Evolutionary conservation across 2,329 filamentous ascomycete species (phyloP).

Genomic region (Orbilia quercus): DNA sequence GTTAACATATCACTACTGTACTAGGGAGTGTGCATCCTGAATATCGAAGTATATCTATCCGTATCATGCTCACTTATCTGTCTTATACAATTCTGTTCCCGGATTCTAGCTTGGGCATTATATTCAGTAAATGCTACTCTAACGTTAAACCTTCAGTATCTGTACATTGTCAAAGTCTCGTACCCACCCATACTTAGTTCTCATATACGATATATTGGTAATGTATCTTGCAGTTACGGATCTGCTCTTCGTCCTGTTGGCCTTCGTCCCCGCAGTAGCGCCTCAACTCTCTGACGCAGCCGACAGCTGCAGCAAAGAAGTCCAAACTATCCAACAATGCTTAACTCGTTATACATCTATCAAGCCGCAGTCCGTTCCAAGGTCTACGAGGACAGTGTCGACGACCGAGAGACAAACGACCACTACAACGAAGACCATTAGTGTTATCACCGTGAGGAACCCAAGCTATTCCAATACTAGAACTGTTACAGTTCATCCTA

Average conservation of each 20-base stretch:
- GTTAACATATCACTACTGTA: too few relatives aligned
- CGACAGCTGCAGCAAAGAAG: neutral
- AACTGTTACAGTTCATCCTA: slow-evolving; percentile 13
- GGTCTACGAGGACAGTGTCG: neutral
- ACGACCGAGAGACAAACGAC: neutral
- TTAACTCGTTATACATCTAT: slow-evolving; percentile 2
- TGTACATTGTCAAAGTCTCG: too few relatives aligned
- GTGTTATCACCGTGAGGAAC: slow-evolving; percentile 7
- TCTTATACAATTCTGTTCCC: too few relatives aligned
- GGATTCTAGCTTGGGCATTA: too few relatives aligned
- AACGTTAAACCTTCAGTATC: too few relatives aligned
- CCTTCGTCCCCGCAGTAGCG: neutral
- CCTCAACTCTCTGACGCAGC: neutral
- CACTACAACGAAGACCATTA: neutral
- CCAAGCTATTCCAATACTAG: slow-evolving; percentile 4
- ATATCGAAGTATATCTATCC: too few relatives aligned
- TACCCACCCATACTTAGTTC: too few relatives aligned
- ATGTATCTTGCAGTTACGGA: neutral
- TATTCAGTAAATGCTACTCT: too few relatives aligned
- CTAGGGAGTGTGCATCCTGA: too few relatives aligned
- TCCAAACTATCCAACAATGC: slow-evolving; percentile 5
- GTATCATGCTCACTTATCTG: too few relatives aligned
- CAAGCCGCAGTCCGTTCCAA: neutral
- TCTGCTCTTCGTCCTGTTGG: neutral
- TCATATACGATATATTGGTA: too few relatives aligned